Conservation (phyloP, 345 rosid species). For the Aethionema arabicum region DNA sequence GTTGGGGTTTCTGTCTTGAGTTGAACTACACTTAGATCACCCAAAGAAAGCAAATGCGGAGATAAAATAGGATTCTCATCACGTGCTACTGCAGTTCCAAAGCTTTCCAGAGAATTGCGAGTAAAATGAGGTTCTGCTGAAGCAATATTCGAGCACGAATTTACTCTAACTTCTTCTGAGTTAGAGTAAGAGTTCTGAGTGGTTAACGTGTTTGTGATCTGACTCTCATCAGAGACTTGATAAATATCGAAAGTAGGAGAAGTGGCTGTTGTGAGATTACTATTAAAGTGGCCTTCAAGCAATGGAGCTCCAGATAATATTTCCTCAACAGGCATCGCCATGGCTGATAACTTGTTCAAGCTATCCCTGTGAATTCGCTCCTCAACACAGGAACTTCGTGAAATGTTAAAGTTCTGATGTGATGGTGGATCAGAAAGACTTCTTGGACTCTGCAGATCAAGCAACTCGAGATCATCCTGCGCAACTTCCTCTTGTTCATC, state of each 20-base stretch:
- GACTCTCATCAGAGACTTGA: conserved; percentile 22
- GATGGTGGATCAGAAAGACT: conserved; percentile 33
- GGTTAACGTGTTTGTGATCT: background rate
- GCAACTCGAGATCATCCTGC: conserved; percentile 2
- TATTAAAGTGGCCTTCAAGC: conserved; percentile 21
- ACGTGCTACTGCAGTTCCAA: conserved; percentile 17
- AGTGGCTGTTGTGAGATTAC: conserved; percentile 26
- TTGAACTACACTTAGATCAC: conserved; percentile 13
- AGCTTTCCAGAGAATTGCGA: conserved; percentile 22
- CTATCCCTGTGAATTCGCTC: conserved; percentile 25
- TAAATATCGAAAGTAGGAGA: conserved; percentile 12
- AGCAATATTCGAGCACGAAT: conserved; percentile 4
- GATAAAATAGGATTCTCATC: conserved; percentile 7
- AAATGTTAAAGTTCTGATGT: conserved; percentile 26
- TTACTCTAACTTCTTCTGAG: conserved; percentile 9
- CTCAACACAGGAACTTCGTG: conserved; percentile 20
- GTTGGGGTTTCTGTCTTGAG: conserved; percentile 16
- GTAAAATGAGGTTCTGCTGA: conserved; percentile 27
- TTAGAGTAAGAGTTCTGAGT: background rate
- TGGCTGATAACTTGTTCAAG: conserved; percentile 24
- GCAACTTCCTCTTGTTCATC: conserved; percentile 17
- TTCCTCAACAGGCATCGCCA: conserved; percentile 30
- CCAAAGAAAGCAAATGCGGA: conserved; percentile 25
- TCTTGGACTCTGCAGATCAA: background rate
- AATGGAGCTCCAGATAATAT: conserved; percentile 21